A percentile compares a stretch with the other conserved stretches of the same genome.
phyloP scores from a whole-genome alignment of 495 filamentous ascomycete species.

The Hyaloscypha finlandica region DNA sequence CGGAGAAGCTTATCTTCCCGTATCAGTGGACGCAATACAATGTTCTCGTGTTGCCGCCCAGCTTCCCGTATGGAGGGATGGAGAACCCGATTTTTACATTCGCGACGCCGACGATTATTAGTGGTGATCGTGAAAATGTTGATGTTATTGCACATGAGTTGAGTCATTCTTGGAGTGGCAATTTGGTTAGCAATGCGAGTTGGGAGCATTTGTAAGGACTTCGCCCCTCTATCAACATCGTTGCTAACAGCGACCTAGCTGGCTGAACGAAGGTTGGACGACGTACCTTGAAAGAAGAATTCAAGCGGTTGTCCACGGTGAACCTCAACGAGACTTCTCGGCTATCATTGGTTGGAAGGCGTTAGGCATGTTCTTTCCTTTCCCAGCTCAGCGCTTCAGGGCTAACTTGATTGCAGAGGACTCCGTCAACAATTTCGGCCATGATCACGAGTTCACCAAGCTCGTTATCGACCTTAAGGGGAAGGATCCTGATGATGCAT shows the following conservation, averaged over 20 bases:
- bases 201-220: constrained; percentile 87
- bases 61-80: constrained; percentile 88
- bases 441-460: constrained; percentile 90
- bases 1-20: constrained; percentile 84
- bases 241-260: constrained; percentile 44
- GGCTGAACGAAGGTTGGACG: constrained; percentile 97
- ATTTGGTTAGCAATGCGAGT: constrained; percentile 83
- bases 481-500: constrained; percentile 93
- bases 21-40: constrained; percentile 97
- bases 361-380: constrained; percentile 45
- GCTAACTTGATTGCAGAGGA: constrained; percentile 52
- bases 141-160: constrained; percentile 98
- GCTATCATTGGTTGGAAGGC: constrained; percentile 82
- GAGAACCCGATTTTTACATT: constrained; percentile 95
- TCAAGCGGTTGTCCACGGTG: constrained; percentile 67
- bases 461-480: constrained; percentile 83
- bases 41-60: constrained; percentile 84
- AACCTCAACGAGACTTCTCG: constrained; percentile 86
- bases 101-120: constrained; percentile 89
- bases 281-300: constrained; percentile 88
- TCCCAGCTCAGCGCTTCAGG: constrained; percentile 39
- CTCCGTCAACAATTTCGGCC: constrained; percentile 72
- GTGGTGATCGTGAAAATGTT: constrained; percentile 88
- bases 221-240: not conserved
- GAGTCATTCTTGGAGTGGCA: constrained; percentile 89